phyloP scores from a whole-genome alignment of 2,329 filamentous ascomycete species.

The Dothidotthia symphoricarpi region DNA sequence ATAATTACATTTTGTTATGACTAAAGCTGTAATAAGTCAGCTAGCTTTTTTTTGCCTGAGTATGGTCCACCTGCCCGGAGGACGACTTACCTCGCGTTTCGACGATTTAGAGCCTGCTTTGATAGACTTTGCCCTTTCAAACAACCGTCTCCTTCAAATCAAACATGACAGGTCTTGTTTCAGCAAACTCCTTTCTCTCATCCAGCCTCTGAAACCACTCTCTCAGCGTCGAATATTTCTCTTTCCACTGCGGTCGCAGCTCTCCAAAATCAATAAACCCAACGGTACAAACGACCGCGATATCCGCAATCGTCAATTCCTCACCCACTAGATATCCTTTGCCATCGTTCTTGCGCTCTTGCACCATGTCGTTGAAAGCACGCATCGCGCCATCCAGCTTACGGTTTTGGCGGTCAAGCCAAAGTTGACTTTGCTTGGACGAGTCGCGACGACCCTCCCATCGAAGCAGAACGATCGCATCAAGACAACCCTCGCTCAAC shows the following conservation, averaged over 20 bases:
- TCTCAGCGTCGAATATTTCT: slow-evolving; percentile 8
- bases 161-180: slow-evolving; percentile 20
- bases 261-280: slow-evolving; percentile 12
- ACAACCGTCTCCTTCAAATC: slow-evolving; percentile 15
- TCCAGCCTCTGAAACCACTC: slow-evolving; percentile 13
- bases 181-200: slow-evolving; percentile 12
- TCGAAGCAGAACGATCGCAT: slow-evolving; percentile 14
- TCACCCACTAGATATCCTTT: slow-evolving; percentile 12
- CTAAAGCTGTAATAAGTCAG: too few relatives aligned
- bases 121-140: background rate
- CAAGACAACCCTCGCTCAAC: slow-evolving; percentile 14
- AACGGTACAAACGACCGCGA: slow-evolving; percentile 14
- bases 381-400: slow-evolving; percentile 15
- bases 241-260: slow-evolving; percentile 8
- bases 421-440: slow-evolving; percentile 7
- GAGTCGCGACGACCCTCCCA: slow-evolving; percentile 12
- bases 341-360: slow-evolving; percentile 4
- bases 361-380: slow-evolving; percentile 11
- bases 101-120: too few relatives aligned
- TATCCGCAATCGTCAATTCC: slow-evolving; percentile 16
- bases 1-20: too few relatives aligned
- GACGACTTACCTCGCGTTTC: too few relatives aligned
- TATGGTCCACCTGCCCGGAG: too few relatives aligned
- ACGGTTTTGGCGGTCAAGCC: slow-evolving; percentile 13
- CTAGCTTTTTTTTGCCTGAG: too few relatives aligned